These are phyloP conservation scores for Coprinopsis marcescibilis DNA, from an alignment of 768 basidiomycete species.

Conservation along the genomic window DNA sequence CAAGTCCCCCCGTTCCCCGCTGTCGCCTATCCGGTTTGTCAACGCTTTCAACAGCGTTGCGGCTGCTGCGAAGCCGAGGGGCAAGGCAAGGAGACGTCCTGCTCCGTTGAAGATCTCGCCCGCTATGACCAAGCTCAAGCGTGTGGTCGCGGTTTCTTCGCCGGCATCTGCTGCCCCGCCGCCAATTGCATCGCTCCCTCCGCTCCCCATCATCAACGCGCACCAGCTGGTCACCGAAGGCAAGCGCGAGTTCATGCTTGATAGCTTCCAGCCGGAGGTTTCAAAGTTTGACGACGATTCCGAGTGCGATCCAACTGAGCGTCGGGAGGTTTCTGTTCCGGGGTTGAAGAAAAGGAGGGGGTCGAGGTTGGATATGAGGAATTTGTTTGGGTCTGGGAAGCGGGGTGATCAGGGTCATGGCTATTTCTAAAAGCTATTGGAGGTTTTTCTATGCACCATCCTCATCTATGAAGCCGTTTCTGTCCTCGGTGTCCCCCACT, in stretches of 20 bases:
- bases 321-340: not conserved
- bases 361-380: conserved; percentile 8
- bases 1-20: conserved; percentile 6
- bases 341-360: conserved; percentile 2
- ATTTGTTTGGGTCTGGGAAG: not conserved
- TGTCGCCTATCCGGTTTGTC: not conserved
- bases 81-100: conserved; percentile 29
- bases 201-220: not conserved
- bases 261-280: conserved; percentile 12
- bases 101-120: conserved; percentile 32
- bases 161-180: conserved; percentile 8
- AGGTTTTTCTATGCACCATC: no score
- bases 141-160: conserved; percentile 8
- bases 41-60: not conserved
- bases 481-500: no score
- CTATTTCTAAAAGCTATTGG: no score
- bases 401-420: no score
- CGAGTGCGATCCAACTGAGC: conserved; percentile 4
- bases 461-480: no score
- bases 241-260: conserved; percentile 7
- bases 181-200: not conserved
- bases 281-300: conserved; percentile 9
- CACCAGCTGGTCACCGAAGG: conserved; percentile 9
- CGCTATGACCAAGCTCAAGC: conserved; percentile 10
- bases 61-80: conserved; percentile 10